Percentiles rank a stretch among this genome's conserved stretches.
Evolutionary conservation across 768 basidiomycete species (phyloP).

Genomic region (Rhizopogon roseolus): DNA sequence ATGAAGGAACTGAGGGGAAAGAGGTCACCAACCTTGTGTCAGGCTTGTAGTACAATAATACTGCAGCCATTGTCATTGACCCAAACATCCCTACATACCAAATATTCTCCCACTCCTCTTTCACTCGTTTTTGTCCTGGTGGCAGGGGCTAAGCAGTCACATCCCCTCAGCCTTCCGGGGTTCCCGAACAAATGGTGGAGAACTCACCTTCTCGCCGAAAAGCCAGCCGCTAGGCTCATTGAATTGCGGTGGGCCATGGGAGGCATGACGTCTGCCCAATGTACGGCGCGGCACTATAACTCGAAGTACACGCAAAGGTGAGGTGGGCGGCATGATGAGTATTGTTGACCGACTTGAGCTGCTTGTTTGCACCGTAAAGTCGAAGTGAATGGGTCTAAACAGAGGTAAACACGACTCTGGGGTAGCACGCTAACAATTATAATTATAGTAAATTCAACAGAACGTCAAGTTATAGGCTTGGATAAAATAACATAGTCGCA

Average conservation of each 20-base stretch:
- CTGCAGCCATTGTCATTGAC: slow-evolving; percentile 66
- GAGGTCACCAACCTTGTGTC: slow-evolving; percentile 70
- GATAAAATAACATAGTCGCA: slow-evolving; percentile 38
- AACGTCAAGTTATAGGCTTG: slow-evolving; percentile 9
- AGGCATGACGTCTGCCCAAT: slow-evolving; percentile 49
- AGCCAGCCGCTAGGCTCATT: slow-evolving; percentile 87
- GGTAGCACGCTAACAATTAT: no score
- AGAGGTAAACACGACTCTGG: slow-evolving; percentile 34
- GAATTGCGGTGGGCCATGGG: slow-evolving; percentile 76
- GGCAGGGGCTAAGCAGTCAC: slow-evolving; percentile 53
- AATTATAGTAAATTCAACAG: slow-evolving; percentile 20
- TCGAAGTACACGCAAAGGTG: slow-evolving; percentile 37
- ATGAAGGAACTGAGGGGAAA: slow-evolving; percentile 1
- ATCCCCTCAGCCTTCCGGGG: neutral
- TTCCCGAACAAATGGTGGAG: neutral
- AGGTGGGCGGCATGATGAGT: slow-evolving; percentile 39
- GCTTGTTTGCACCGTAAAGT: neutral
- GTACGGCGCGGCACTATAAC: slow-evolving; percentile 13
- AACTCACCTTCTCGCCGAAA: slow-evolving; percentile 82
- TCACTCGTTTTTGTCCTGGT: slow-evolving; percentile 79
- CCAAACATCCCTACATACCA: slow-evolving; percentile 95
- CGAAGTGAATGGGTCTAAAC: slow-evolving; percentile 15
- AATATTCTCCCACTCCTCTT: slow-evolving; percentile 87
- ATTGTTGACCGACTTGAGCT: neutral
- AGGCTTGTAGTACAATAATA: slow-evolving; percentile 87